phyloP scores from a whole-genome alignment of 305 asterid species.

The Galium porrigens region DNA sequence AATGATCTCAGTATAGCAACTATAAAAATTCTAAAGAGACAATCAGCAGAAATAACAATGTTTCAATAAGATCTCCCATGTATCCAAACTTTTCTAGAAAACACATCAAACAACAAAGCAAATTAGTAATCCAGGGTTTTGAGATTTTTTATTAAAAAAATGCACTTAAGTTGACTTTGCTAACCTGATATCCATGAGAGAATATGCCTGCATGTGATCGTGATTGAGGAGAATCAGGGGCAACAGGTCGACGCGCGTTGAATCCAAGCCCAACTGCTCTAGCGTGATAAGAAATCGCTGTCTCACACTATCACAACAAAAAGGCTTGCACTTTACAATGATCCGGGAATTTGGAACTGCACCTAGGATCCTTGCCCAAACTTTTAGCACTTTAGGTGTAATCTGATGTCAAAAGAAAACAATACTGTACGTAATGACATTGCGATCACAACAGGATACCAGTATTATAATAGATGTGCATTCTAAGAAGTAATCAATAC shows the following conservation, averaged over 20 bases:
- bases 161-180: conserved; percentile 1
- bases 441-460: neutral
- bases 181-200: conserved; percentile 97
- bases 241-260: conserved; percentile 87
- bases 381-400: conserved; percentile 88
- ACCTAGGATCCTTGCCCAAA: conserved; percentile 88
- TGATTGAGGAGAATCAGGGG: conserved; percentile 95
- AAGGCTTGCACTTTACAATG: conserved; percentile 90
- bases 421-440: conserved; percentile 14
- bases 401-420: conserved; percentile 37
- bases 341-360: conserved; percentile 92
- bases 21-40: neutral
- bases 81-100: neutral
- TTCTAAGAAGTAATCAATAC: conserved; percentile 25
- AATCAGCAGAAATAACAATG: neutral
- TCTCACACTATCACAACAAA: conserved; percentile 81
- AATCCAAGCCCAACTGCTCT: conserved; percentile 86
- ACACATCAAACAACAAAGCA: neutral
- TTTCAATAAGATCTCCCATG: neutral
- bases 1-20: neutral
- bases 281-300: conserved; percentile 62
- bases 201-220: conserved; percentile 98
- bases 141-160: neutral
- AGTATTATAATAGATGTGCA: neutral
- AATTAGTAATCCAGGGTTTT: neutral